Percentiles rank a stretch among this genome's conserved stretches.
Evolutionary conservation across 371 early-diverging fungal species (phyloP).

Genomic region (Actinomucor elegans): DNA sequence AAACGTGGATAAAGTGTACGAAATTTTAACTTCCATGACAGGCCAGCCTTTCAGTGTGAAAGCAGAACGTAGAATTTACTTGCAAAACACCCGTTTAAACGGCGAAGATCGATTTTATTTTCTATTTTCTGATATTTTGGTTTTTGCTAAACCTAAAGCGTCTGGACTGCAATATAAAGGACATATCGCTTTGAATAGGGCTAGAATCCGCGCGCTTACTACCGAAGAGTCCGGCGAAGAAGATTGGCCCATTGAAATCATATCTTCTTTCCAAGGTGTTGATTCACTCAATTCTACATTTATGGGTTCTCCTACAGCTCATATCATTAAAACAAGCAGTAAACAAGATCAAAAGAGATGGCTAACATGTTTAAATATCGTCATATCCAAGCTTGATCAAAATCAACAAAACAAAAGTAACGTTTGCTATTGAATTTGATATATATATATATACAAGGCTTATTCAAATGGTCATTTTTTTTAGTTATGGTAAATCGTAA

Average conservation of each 20-base stretch:
- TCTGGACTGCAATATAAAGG: slow-evolving; percentile 41
- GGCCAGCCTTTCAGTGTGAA: slow-evolving; percentile 39
- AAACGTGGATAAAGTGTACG: slow-evolving; percentile 41
- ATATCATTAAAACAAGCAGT: slow-evolving; percentile 23
- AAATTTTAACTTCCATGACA: slow-evolving; percentile 28
- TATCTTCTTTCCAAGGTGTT: slow-evolving; percentile 37
- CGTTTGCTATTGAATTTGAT: background rate
- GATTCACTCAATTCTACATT: slow-evolving; percentile 41
- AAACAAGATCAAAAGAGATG: slow-evolving; percentile 31
- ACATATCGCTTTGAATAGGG: slow-evolving; percentile 30
- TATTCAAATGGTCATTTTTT: background rate
- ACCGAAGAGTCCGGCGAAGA: slow-evolving; percentile 26
- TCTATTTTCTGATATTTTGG: slow-evolving; percentile 43
- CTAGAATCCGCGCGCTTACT: slow-evolving; percentile 27
- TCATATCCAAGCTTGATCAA: background rate
- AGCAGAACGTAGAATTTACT: slow-evolving; percentile 29
- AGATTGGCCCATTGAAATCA: slow-evolving; percentile 34
- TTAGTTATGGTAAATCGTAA: background rate
- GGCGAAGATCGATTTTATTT: slow-evolving; percentile 38
- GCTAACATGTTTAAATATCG: slow-evolving; percentile 20
- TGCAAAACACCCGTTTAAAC: slow-evolving; percentile 2
- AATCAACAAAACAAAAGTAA: background rate
- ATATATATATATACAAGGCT: background rate
- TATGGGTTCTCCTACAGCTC: slow-evolving; percentile 30
- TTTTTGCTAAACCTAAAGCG: slow-evolving; percentile 32